phyloP scores from a whole-genome alignment of 2,329 filamentous ascomycete genomes.

The Tolypocladium guangdongense region DNA sequence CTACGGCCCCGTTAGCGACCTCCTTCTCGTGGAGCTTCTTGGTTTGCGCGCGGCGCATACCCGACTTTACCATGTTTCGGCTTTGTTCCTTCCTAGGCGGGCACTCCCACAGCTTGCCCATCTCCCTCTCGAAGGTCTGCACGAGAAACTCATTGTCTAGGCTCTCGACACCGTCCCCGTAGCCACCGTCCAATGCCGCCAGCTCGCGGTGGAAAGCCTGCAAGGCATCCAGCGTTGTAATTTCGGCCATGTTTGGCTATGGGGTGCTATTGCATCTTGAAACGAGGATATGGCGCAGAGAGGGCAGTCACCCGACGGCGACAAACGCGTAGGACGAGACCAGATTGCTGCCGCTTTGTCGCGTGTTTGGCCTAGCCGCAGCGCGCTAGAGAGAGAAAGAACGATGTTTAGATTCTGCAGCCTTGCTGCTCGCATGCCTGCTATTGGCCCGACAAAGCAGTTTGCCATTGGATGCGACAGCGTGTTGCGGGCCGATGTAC shows the following conservation, averaged over 20 bases:
- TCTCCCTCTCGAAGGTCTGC: conserved; percentile 57
- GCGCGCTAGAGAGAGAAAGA: neutral
- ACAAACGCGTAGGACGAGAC: neutral
- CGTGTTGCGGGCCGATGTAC: conserved; percentile 15
- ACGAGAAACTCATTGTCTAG: conserved; percentile 61
- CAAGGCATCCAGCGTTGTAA: conserved; percentile 63
- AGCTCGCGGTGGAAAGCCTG: conserved; percentile 82
- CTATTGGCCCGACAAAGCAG: conserved; percentile 5
- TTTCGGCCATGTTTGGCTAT: conserved; percentile 53
- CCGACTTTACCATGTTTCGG: conserved; percentile 57
- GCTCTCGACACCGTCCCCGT: conserved; percentile 48
- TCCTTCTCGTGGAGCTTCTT: neutral
- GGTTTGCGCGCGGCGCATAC: conserved; percentile 29
- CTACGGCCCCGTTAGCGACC: conserved; percentile 31
- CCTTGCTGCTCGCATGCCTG: conserved; percentile 17
- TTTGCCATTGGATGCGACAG: conserved; percentile 9
- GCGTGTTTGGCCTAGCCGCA: conserved; percentile 1
- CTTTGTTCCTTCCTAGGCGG: conserved; percentile 64
- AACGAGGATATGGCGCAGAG: neutral
- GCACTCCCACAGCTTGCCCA: conserved; percentile 67
- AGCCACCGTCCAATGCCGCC: conserved; percentile 60
- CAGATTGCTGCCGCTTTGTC: conserved; percentile 6
- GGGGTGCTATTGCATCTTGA: conserved; percentile 35
- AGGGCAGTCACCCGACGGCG: neutral
- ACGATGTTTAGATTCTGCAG: conserved; percentile 17